Evolutionary conservation across 305 asterid genomes (phyloP).

Genomic region (Fraxinus greggii): DNA sequence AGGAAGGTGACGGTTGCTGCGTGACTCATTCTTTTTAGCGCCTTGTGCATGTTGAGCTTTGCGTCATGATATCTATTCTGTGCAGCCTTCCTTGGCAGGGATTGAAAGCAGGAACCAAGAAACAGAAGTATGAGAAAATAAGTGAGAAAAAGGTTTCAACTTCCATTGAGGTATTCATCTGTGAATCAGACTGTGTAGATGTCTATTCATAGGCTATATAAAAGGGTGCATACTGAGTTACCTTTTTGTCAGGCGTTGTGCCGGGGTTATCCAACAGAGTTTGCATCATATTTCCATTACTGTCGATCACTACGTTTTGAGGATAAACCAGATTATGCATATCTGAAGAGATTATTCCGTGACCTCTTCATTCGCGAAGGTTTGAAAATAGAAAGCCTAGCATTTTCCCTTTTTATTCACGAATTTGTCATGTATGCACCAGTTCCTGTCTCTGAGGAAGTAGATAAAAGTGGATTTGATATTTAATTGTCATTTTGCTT

Average conservation of each 20-base stretch:
- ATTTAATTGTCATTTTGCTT: conserved; percentile 8
- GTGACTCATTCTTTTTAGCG: conserved; percentile 12
- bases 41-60: conserved; percentile 22
- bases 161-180: conserved; percentile 70
- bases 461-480: not conserved
- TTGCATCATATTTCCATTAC: conserved; percentile 92
- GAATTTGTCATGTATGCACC: not conserved
- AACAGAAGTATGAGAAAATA: conserved; percentile 88
- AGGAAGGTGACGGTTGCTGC: conserved; percentile 64
- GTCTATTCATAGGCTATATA: conserved; percentile 8
- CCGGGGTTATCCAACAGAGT: conserved; percentile 86
- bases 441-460: not conserved
- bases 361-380: conserved; percentile 99
- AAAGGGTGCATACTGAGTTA: conserved; percentile 20
- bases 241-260: conserved; percentile 63
- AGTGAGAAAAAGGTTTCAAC: conserved; percentile 93
- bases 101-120: conserved; percentile 90
- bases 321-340: conserved; percentile 96
- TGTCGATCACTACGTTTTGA: conserved; percentile 94
- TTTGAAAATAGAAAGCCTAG: conserved; percentile 25
- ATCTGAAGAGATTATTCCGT: conserved; percentile 87
- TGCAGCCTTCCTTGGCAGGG: conserved; percentile 99
- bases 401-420: not conserved
- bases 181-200: conserved; percentile 16
- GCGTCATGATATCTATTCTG: conserved; percentile 33